Evolutionary conservation across 164 flowering plant genomes (phyloP).

Genomic region (Stephania japonica): DNA sequence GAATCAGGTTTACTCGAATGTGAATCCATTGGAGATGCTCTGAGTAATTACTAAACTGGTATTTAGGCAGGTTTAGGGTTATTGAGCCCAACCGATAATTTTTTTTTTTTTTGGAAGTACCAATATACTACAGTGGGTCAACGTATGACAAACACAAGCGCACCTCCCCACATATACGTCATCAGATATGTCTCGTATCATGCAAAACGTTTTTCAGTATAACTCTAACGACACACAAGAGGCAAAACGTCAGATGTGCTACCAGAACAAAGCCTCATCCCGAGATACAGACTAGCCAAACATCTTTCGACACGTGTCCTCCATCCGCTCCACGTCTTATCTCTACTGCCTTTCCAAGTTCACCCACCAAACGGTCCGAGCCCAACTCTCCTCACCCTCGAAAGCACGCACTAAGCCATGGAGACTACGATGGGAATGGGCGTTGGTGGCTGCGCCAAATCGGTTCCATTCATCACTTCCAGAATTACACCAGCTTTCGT

Average conservation of each 20-base stretch:
- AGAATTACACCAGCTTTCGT: conserved; percentile 19
- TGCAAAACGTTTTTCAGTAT: too few species aligned
- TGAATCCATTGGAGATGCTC: too few species aligned
- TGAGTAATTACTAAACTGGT: too few species aligned
- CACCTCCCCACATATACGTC: too few species aligned
- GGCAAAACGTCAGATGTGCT: not conserved
- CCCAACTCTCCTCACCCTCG: not conserved
- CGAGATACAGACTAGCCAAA: conserved; percentile 5
- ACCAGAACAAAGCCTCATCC: not conserved
- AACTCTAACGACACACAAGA: too few species aligned
- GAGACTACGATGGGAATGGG: conserved; percentile 14
- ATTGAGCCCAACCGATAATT: too few species aligned
- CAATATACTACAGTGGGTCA: too few species aligned
- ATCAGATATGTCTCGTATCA: too few species aligned
- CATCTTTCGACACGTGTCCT: not conserved
- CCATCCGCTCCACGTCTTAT: not conserved
- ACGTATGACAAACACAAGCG: too few species aligned
- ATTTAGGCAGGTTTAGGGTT: too few species aligned
- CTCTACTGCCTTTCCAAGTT: not conserved
- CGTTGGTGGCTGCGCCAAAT: conserved; percentile 24
- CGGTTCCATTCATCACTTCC: conserved; percentile 3
- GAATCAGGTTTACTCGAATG: too few species aligned
- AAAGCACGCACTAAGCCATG: conserved; percentile 6
- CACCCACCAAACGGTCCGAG: not conserved
- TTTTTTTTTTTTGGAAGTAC: too few species aligned